Evolutionary conservation across 345 rosid species (phyloP).

Genomic region (Citrus cavaleriei): DNA sequence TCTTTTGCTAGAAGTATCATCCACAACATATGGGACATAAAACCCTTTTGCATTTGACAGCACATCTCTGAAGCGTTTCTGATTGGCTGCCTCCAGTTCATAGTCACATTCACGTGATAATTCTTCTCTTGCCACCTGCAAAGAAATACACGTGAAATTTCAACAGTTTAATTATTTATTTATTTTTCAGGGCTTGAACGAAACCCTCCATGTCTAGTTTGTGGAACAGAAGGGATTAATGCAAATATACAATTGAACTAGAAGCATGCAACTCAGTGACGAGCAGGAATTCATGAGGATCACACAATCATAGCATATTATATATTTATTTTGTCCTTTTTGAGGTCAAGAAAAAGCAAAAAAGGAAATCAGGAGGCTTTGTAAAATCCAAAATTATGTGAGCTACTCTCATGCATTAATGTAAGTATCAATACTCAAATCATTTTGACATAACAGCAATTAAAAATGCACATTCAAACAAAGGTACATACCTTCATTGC

Average conservation of each 20-base stretch:
- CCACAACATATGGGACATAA: constrained; percentile 78
- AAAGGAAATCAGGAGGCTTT: neutral
- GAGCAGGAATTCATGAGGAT: neutral
- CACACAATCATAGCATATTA: neutral
- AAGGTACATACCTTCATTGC: constrained; percentile 70
- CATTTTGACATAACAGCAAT: neutral
- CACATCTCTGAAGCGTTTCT: constrained; percentile 68
- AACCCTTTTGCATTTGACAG: constrained; percentile 52
- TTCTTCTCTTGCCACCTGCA: constrained; percentile 93
- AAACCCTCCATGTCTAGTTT: neutral
- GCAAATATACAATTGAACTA: neutral
- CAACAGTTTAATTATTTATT: neutral
- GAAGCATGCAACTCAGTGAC: neutral
- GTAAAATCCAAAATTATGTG: neutral
- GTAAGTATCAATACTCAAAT: neutral
- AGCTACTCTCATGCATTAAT: neutral
- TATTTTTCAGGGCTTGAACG: neutral
- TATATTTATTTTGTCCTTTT: neutral
- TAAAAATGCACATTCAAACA: neutral
- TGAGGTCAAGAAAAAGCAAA: neutral
- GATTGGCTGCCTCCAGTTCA: constrained; percentile 76
- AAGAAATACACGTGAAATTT: constrained; percentile 15
- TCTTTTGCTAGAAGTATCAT: constrained; percentile 75
- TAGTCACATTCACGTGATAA: constrained; percentile 92
- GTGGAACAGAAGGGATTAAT: neutral